Conservation (phyloP, 148 eudicot species). For the Nepenthes gracilis region DNA sequence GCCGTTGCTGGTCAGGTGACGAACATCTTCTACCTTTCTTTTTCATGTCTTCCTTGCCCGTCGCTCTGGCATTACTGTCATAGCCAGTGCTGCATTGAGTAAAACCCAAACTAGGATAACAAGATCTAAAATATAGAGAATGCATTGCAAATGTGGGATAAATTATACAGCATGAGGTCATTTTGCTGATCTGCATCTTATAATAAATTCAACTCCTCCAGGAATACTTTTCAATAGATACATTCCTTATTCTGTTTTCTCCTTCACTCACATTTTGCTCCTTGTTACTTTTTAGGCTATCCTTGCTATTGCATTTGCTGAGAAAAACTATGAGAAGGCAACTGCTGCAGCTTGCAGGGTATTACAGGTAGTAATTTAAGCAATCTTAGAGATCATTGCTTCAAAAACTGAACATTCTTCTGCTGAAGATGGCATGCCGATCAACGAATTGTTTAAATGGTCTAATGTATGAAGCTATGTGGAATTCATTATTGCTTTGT, state of each 20-base stretch:
- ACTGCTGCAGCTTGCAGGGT: conserved; percentile 74
- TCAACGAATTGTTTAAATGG: background rate
- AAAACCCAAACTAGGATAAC: no score
- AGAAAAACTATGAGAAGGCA: conserved; percentile 72
- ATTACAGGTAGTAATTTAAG: conserved; percentile 43
- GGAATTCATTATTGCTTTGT: background rate
- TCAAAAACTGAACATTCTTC: background rate
- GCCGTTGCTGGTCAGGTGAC: conserved; percentile 95
- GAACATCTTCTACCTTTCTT: background rate
- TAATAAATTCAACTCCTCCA: no score
- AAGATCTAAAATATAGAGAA: no score
- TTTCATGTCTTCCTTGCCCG: background rate
- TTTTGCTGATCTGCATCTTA: no score
- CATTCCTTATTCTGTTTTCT: no score
- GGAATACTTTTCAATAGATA: no score
- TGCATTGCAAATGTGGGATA: no score
- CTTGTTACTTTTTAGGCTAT: conserved; percentile 46
- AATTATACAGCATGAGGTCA: no score
- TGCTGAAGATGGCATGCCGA: background rate
- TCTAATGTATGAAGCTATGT: background rate
- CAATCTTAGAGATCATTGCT: background rate
- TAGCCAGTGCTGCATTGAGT: no score
- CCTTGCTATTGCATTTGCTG: conserved; percentile 94
- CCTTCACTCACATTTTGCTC: background rate
- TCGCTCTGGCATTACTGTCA: background rate